Evolutionary conservation across 805 yeast genomes (phyloP).

Genomic region (Starmerella gropengiesseri): DNA sequence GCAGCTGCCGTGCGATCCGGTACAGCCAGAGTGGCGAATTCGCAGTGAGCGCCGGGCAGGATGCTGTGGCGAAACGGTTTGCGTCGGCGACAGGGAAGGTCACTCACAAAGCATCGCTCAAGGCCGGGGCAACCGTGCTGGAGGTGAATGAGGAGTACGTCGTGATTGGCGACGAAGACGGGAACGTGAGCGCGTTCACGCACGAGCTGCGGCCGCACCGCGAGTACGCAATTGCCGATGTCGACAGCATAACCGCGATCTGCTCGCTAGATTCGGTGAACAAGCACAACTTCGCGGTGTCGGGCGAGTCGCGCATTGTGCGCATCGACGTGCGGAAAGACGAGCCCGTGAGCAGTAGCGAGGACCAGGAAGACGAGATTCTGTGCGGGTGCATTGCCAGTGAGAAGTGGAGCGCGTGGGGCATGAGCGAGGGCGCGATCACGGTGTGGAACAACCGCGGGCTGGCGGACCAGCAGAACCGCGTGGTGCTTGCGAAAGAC

Average conservation of each 20-base stretch:
- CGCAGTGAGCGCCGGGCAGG: conserved; percentile 72
- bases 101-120: conserved; percentile 38
- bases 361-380: conserved; percentile 91
- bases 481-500: conserved; percentile 53
- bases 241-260: conserved; percentile 47
- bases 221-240: conserved; percentile 48
- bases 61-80: conserved; percentile 67
- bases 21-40: conserved; percentile 42
- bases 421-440: conserved; percentile 83
- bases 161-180: conserved; percentile 52
- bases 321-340: conserved; percentile 72
- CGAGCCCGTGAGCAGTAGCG: conserved; percentile 47
- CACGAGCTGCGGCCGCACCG: conserved; percentile 42
- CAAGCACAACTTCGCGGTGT: conserved; percentile 64
- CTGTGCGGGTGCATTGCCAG: conserved; percentile 56
- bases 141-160: conserved; percentile 28
- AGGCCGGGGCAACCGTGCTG: conserved; percentile 24
- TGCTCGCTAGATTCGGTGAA: conserved; percentile 53
- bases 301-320: conserved; percentile 73
- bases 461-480: conserved; percentile 57
- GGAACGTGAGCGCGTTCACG: conserved; percentile 54
- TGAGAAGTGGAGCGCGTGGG: conserved; percentile 59
- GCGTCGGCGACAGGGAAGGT: conserved; percentile 66
- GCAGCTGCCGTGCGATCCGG: conserved; percentile 64
- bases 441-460: conserved; percentile 73